A percentile compares a stretch with the other conserved stretches of the same genome.
phyloP scores from a whole-genome alignment of 1,139 yeast species.

The Yamadazyma pseudoaaseri region DNA sequence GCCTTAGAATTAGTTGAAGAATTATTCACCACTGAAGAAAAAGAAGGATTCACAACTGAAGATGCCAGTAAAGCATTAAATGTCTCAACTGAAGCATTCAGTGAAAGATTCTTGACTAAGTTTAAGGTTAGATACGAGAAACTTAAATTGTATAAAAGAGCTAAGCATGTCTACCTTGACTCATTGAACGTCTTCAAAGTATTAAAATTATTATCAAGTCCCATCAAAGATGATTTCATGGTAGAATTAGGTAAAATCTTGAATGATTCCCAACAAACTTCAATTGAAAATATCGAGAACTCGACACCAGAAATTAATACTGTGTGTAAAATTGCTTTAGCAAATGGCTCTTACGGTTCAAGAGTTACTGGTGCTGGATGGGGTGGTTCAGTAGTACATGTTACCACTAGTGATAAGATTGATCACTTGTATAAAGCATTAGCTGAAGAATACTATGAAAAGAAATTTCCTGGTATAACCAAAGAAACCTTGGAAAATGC shows the following conservation, averaged over 20 bases:
- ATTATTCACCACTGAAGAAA: slow-evolving; percentile 28
- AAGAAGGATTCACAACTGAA: slow-evolving; percentile 50
- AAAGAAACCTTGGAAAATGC: slow-evolving; percentile 49
- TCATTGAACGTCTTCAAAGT: slow-evolving; percentile 58
- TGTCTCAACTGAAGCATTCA: slow-evolving; percentile 42
- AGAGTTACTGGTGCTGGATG: slow-evolving; percentile 82
- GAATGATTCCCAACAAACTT: slow-evolving; percentile 55
- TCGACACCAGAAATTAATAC: slow-evolving; percentile 59
- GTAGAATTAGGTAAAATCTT: slow-evolving; percentile 50
- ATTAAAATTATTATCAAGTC: slow-evolving; percentile 32
- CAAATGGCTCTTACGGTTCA: slow-evolving; percentile 62
- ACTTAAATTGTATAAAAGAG: slow-evolving; percentile 57
- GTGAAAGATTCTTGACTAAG: slow-evolving; percentile 44
- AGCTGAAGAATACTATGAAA: slow-evolving; percentile 47
- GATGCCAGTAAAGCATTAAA: slow-evolving; percentile 49
- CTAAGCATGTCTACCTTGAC: slow-evolving; percentile 66
- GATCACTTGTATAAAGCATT: slow-evolving; percentile 47
- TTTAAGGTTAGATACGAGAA: slow-evolving; percentile 58
- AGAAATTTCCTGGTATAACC: slow-evolving; percentile 47
- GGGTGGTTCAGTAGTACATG: slow-evolving; percentile 73
- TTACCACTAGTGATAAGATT: slow-evolving; percentile 50
- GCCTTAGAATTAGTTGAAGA: slow-evolving; percentile 45
- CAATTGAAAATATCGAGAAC: slow-evolving; percentile 48
- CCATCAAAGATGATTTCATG: slow-evolving; percentile 27
- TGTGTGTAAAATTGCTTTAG: slow-evolving; percentile 52